Evolutionary conservation across 208 protist species (phyloP), one percentile per base, ranked within the genome.

Genomic region (Leishmania lainsoni): DNA sequence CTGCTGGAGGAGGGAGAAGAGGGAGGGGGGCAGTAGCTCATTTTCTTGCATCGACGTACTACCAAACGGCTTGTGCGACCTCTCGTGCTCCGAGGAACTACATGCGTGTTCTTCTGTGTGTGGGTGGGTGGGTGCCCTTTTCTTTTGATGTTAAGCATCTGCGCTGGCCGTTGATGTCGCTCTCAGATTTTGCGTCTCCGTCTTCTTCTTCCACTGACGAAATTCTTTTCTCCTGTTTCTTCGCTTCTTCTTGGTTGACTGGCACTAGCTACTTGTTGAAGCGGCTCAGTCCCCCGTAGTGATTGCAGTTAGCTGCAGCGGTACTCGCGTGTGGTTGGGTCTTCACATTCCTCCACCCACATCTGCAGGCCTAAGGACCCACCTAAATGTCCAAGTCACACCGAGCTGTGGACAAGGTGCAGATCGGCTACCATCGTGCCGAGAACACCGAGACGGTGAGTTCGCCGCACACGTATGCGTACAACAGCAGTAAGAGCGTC

Each of bases 401-500:
- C 74, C 87, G 83, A 70, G 80, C 92, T 80, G 77, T 82, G 17
- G 86, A 93, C 79, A 94, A 91, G 80, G 90, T 93, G 48, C 89
- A 89, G 79, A 81, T 97, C 52, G 91, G 92, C 80, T 93, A 90
- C 74, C 85, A 96, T 81, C 90, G 92, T 32, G 86, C 88, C 8
- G 90, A 93, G 61, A 94, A 96, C 84, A 94, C 92, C 4, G 92
- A 97, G 76, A 97, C 94, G 6, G 86, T 88, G 39, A 97, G 94
- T 80, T 96, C 93, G 17, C 94, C 94, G 22, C 91, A 93, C 77
- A 95, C 93, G 51, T 95, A 95, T 77, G 87, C 87, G 54, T 78
- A 89, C 83, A 87, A 79, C 68, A 84, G 82, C 32, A 77, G 82
- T 26, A 76, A 81, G 65, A 48, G 59, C n/a, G 79, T 82, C 20